Conservation (phyloP, 495 filamentous ascomycete species). For the Tuber aestivum region DNA sequence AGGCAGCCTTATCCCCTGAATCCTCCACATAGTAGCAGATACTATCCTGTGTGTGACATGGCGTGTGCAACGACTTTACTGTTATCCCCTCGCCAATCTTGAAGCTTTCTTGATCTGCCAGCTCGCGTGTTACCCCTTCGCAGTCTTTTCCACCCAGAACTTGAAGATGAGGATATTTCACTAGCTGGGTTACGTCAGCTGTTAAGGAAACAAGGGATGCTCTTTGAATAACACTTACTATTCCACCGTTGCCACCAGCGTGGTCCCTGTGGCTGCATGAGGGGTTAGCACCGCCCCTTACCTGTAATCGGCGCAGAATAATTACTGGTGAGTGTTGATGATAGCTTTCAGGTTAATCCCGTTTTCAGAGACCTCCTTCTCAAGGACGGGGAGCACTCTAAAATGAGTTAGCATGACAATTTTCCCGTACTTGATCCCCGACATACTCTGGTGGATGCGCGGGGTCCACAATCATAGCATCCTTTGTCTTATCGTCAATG, state of each 20-base stretch:
- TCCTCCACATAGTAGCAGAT: conserved; percentile 91
- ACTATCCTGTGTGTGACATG: conserved; percentile 96
- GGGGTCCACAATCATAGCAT: conserved; percentile 93
- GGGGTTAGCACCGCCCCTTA: not conserved
- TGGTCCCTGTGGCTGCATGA: conserved; percentile 79
- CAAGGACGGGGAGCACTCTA: conserved; percentile 75
- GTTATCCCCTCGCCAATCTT: conserved; percentile 73
- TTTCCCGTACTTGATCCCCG: not conserved
- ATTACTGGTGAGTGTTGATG: conserved; percentile 95
- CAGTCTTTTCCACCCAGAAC: conserved; percentile 88
- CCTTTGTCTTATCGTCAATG: conserved; percentile 78
- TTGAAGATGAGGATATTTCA: conserved; percentile 58
- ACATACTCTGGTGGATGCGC: conserved; percentile 86
- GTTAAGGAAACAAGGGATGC: conserved; percentile 23
- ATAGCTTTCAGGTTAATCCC: conserved; percentile 80
- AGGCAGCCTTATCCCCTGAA: conserved; percentile 71
- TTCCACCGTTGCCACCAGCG: conserved; percentile 73
- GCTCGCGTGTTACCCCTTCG: conserved; percentile 66
- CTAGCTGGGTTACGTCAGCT: conserved; percentile 51
- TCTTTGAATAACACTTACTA: conserved; percentile 15
- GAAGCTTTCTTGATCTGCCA: conserved; percentile 68
- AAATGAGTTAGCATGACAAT: not conserved
- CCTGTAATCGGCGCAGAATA: conserved; percentile 4
- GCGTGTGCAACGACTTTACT: conserved; percentile 86
- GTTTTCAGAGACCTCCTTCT: conserved; percentile 61